These are phyloP conservation scores for Cordyceps fumosorosea DNA, from an alignment of 2,329 filamentous ascomycete species.

Conservation along the genomic window DNA sequence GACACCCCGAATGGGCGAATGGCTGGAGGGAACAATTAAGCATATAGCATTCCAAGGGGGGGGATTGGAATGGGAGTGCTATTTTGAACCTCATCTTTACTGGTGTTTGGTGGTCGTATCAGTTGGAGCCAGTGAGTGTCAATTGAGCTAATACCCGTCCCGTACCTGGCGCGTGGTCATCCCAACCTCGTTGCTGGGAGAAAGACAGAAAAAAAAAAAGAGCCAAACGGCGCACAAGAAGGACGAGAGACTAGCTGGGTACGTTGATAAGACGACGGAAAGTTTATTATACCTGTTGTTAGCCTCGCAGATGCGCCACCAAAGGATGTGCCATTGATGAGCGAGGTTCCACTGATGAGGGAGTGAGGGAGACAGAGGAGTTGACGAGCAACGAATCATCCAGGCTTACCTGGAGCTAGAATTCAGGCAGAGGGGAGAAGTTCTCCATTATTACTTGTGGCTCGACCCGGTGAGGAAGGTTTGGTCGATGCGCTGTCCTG, in stretches of 20 bases:
- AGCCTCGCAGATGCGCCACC: neutral
- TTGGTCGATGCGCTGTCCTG: neutral
- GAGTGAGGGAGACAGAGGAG: neutral
- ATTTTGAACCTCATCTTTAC: neutral
- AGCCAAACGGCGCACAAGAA: neutral
- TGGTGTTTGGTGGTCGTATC: neutral
- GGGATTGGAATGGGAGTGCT: neutral
- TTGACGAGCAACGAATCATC: neutral
- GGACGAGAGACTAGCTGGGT: neutral
- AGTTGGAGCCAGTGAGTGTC: neutral
- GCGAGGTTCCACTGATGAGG: neutral
- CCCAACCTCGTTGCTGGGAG: neutral
- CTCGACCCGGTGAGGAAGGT: neutral
- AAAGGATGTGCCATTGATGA: neutral
- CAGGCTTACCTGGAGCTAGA: neutral
- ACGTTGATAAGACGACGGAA: neutral
- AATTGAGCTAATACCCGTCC: neutral
- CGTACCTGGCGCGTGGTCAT: neutral
- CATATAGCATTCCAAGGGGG: neutral
- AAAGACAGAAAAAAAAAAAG: neutral
- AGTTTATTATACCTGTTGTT: neutral
- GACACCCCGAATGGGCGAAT: neutral
- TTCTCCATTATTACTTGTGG: constrained; percentile 2
- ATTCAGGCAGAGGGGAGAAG: neutral
- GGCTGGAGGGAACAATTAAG: neutral